Evolutionary conservation across 2,329 filamentous ascomycete species (phyloP).

Genomic region (Lasiodiplodia theobromae): DNA sequence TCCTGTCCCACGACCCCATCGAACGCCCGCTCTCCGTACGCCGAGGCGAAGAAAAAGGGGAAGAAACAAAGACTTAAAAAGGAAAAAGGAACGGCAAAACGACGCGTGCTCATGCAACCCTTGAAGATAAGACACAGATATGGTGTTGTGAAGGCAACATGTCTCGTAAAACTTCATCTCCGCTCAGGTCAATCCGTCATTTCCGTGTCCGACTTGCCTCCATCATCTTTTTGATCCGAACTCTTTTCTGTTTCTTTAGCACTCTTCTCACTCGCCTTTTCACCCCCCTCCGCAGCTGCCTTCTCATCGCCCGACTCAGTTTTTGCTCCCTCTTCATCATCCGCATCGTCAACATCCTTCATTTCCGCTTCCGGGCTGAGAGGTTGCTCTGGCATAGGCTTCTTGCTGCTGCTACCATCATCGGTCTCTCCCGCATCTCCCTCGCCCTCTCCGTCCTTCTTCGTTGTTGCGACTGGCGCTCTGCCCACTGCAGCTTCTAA

Average conservation of each 20-base stretch:
- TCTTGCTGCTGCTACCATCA: background rate
- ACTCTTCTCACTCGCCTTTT: background rate
- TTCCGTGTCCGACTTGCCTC: conserved; percentile 8
- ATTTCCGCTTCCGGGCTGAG: conserved; percentile 31
- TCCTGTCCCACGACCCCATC: background rate
- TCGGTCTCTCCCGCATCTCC: conserved; percentile 32
- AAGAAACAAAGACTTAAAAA: background rate
- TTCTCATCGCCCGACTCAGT: background rate
- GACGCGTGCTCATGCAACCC: background rate
- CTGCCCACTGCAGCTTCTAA: conserved; percentile 47
- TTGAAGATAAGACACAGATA: background rate
- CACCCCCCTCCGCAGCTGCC: background rate
- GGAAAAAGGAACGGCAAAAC: background rate
- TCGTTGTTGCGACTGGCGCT: conserved; percentile 37
- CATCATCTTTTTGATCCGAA: background rate
- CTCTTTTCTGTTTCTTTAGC: conserved; percentile 10
- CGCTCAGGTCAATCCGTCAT: conserved; percentile 10
- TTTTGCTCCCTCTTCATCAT: conserved; percentile 1
- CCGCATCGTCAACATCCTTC: conserved; percentile 26
- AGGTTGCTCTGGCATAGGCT: conserved; percentile 27
- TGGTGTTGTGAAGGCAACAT: background rate
- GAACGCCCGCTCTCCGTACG: background rate
- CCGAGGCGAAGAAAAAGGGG: background rate
- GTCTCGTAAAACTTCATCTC: background rate
- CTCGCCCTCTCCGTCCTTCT: conserved; percentile 31